These are phyloP conservation scores for Rhodamnia argentea DNA, from an alignment of 345 rosid species.

Conservation along the genomic window DNA sequence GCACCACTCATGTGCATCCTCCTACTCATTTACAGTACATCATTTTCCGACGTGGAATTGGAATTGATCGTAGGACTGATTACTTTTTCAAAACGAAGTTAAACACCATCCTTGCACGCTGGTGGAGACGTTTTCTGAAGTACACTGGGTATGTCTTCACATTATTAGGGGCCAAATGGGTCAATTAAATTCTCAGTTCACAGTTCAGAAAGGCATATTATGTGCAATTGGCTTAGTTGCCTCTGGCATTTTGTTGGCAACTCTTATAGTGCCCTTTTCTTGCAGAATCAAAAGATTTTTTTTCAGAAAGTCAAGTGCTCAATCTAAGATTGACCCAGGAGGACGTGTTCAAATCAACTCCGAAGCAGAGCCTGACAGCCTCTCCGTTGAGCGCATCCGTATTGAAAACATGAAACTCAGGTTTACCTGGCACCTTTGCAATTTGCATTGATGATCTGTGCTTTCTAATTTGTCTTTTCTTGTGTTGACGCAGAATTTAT, in stretches of 20 bases:
- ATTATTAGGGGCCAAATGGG: not conserved
- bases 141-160: constrained; percentile 37
- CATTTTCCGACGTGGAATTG: constrained; percentile 71
- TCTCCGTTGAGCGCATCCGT: constrained; percentile 51
- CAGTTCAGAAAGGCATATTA: not conserved
- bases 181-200: not conserved
- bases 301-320: constrained; percentile 16
- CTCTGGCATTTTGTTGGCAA: not conserved
- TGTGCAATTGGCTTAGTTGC: not conserved
- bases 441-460: not conserved
- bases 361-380: constrained; percentile 20
- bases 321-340: constrained; percentile 2
- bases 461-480: not conserved
- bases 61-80: constrained; percentile 51
- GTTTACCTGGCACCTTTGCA: constrained; percentile 6
- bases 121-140: constrained; percentile 41
- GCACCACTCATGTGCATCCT: not conserved
- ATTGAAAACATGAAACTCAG: constrained; percentile 57
- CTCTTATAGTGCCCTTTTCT: not conserved
- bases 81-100: constrained; percentile 45
- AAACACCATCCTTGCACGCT: constrained; percentile 40
- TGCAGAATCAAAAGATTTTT: constrained; percentile 30
- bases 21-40: constrained; percentile 30
- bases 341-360: constrained; percentile 23
- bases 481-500: not conserved